These are phyloP conservation scores for Cladorrhinum sp. DNA, from an alignment of 2,329 filamentous ascomycete species.

Conservation along the genomic window DNA sequence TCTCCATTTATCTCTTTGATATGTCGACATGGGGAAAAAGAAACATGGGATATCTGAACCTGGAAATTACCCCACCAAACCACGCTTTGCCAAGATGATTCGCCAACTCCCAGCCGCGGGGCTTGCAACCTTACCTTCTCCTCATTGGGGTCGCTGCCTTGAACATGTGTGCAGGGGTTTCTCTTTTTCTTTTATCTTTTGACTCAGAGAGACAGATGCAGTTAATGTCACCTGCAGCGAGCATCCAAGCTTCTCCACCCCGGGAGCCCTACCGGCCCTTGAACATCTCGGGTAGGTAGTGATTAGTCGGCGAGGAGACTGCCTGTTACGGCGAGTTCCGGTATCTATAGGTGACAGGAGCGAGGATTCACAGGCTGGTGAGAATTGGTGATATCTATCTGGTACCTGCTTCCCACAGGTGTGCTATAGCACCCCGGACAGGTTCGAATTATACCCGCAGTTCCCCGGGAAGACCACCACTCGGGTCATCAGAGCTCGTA, in stretches of 20 bases:
- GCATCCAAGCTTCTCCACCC: background rate
- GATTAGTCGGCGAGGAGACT: slow-evolving; percentile 6
- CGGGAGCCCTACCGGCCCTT: too few species aligned
- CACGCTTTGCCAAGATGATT: background rate
- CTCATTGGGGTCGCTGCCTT: background rate
- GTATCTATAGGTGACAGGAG: background rate
- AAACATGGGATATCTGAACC: background rate
- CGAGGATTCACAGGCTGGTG: background rate
- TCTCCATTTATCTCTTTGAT: too few species aligned
- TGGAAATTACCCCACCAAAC: background rate
- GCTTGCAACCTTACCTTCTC: background rate
- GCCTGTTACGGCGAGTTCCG: slow-evolving; percentile 11
- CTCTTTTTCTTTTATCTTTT: background rate
- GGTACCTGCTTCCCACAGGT: background rate
- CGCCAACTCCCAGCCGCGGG: background rate
- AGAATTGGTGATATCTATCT: background rate
- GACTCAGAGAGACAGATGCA: too few species aligned
- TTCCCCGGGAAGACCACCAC: background rate
- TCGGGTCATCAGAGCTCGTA: background rate
- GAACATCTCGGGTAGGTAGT: background rate
- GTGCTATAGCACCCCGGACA: background rate
- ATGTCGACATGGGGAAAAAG: too few species aligned
- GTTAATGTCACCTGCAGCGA: background rate
- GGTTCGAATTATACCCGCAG: background rate
- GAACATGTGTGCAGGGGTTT: background rate